Evolutionary conservation across 1,284 basidiomycete species (phyloP), one percentile per base, ranked within the genome.

Genomic region (Athelia sp.): DNA sequence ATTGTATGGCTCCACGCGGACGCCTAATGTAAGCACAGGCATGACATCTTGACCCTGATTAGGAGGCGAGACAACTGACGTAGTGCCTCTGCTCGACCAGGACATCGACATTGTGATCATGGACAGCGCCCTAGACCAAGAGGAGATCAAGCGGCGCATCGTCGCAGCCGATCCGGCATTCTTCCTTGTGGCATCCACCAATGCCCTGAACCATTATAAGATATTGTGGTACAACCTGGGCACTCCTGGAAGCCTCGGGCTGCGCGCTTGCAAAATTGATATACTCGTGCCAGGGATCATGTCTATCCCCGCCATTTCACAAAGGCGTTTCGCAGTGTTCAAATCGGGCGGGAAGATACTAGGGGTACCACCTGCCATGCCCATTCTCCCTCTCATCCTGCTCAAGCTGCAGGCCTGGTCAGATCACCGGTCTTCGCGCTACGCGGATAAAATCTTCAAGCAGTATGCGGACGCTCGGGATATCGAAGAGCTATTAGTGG

Each of bases 81-180:
- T n/a, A n/a, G n/a, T n/a, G n/a, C n/a, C n/a, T n/a, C n/a, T n/a
- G n/a, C n/a, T n/a, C n/a, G n/a, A n/a, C n/a, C 56, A 79, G 78
- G 78, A 81, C 55, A 66, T 78, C 11, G 79, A 81, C 54, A 60
- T 80, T n/a, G 65, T 79, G n/a, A 70, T 79, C 2, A 57, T 79
- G 31, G 68, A 65, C 4, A 51, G 58, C 2, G 40, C 46, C 9
- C 58, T 65, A 42, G 49, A 50, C 11, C 61, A 67, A 38, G 76
- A 76, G 55, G 56, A 58, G 1, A 63, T 81, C 49, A 80, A 81
- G 53, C 52, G 56, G 6, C 57, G 66, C 26, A 56, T 81, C 23
- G 64, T 68, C 15, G 44, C 47, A 0, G 52, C 52, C 4, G 61
- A 74, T 51, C 11, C 61, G n/a, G 53, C 57, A 3, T 80, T 78